These are phyloP conservation scores for Hypoxylon sp. DNA, from an alignment of 2,329 filamentous ascomycete genomes.

Conservation along the genomic window DNA sequence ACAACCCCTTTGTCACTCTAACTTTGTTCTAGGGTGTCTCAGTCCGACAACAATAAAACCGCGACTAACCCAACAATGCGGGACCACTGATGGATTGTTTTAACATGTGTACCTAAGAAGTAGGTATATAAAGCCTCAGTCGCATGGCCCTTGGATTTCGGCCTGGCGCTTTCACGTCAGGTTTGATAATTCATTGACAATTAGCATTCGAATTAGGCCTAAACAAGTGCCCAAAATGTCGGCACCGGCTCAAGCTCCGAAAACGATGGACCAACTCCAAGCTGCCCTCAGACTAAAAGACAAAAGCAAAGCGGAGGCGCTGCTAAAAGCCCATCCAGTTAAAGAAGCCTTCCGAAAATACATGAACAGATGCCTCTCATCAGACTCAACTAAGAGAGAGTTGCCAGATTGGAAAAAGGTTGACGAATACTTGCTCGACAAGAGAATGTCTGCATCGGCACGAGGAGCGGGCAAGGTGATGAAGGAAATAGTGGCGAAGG, in stretches of 20 bases:
- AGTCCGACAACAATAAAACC: constrained; percentile 5
- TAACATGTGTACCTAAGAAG: background rate
- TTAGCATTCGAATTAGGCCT: background rate
- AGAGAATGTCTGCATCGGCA: background rate
- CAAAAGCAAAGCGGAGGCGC: constrained; percentile 12
- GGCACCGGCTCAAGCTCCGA: constrained; percentile 10
- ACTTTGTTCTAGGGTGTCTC: background rate
- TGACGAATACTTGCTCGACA: constrained; percentile 25
- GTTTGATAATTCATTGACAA: background rate
- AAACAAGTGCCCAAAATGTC: constrained; percentile 13
- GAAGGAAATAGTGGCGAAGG: constrained; percentile 1
- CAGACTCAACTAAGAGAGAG: constrained; percentile 4
- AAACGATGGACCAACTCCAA: constrained; percentile 33
- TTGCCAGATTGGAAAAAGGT: constrained; percentile 34
- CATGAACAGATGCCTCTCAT: constrained; percentile 33
- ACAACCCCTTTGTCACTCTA: constrained; percentile 1
- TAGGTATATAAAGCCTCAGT: background rate
- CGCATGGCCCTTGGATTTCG: background rate
- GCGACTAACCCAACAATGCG: background rate
- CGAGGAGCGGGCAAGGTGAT: constrained; percentile 2
- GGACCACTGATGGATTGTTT: constrained; percentile 1
- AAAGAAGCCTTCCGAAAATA: constrained; percentile 35
- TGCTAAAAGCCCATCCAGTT: constrained; percentile 20
- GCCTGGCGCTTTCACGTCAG: background rate
- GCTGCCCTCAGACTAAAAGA: constrained; percentile 14